Conservation (phyloP, 257 asterid genomes). For the Echites panduratus region DNA sequence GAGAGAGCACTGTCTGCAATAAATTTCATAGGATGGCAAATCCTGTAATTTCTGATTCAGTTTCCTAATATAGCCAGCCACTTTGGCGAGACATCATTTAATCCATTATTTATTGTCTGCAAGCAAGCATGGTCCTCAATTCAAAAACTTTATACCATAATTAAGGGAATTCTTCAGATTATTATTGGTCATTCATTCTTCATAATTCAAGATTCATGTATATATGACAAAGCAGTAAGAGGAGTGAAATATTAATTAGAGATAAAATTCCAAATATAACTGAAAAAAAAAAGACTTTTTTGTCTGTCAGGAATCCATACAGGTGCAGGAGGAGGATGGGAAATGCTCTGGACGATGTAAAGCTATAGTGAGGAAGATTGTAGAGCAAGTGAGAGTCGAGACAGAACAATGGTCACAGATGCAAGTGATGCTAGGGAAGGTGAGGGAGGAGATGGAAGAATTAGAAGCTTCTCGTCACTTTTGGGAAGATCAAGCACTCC, state of each 20-base stretch:
- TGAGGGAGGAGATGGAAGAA: slow-evolving; percentile 74
- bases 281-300: no score
- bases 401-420: slow-evolving; percentile 95
- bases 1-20: background rate
- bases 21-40: background rate
- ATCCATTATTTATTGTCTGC: background rate
- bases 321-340: slow-evolving; percentile 36
- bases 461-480: slow-evolving; percentile 59
- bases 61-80: background rate
- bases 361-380: slow-evolving; percentile 46
- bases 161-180: no score
- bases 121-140: background rate
- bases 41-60: background rate
- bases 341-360: slow-evolving; percentile 85
- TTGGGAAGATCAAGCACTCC: slow-evolving; percentile 67
- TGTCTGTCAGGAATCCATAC: slow-evolving; percentile 45
- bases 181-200: no score
- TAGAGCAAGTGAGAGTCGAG: slow-evolving; percentile 89
- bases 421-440: slow-evolving; percentile 80
- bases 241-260: no score
- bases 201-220: no score
- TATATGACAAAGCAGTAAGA: no score
- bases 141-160: no score
- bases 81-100: background rate
- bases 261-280: no score